A percentile compares a stretch with the other conserved stretches of the same genome.
These are phyloP conservation scores for Torulaspora indica DNA, from an alignment of 805 yeast genomes.

Conservation along the genomic window DNA sequence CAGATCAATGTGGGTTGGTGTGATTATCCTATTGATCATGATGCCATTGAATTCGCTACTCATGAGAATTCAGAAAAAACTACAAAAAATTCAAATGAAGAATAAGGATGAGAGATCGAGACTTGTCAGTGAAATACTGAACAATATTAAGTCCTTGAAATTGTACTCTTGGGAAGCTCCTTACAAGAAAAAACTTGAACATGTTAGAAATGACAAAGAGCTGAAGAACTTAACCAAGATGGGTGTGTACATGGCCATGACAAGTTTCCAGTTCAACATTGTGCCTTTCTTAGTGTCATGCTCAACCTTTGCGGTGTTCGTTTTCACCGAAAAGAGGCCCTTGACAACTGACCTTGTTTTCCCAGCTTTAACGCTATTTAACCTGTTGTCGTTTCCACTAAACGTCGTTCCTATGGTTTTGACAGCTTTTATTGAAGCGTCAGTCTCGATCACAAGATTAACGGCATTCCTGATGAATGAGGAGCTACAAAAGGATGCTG, in stretches of 20 bases:
- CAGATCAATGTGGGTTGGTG: slow-evolving; percentile 95
- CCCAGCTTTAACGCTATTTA: slow-evolving; percentile 85
- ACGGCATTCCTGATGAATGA: slow-evolving; percentile 64
- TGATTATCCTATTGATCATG: slow-evolving; percentile 66
- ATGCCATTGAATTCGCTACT: slow-evolving; percentile 73
- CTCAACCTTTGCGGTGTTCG: slow-evolving; percentile 80
- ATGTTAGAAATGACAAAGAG: slow-evolving; percentile 86
- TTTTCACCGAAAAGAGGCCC: slow-evolving; percentile 53
- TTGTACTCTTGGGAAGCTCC: slow-evolving; percentile 95
- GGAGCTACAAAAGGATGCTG: slow-evolving; percentile 79
- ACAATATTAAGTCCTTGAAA: slow-evolving; percentile 87
- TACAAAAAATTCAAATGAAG: slow-evolving; percentile 84
- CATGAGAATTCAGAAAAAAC: slow-evolving; percentile 59
- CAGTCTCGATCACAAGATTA: slow-evolving; percentile 74
- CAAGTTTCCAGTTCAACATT: slow-evolving; percentile 72
- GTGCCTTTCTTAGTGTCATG: slow-evolving; percentile 90
- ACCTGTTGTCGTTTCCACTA: slow-evolving; percentile 83
- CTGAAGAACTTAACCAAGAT: slow-evolving; percentile 68
- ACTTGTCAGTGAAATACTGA: slow-evolving; percentile 78
- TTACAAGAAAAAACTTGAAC: slow-evolving; percentile 62
- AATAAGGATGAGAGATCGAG: slow-evolving; percentile 90
- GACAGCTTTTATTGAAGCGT: slow-evolving; percentile 80
- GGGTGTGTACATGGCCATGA: slow-evolving; percentile 65
- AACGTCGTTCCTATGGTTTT: slow-evolving; percentile 90
- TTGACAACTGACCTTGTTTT: slow-evolving; percentile 87